Base-by-base conservation (phyloP, 768 basidiomycete species). In the Mycena rosella region DNA sequence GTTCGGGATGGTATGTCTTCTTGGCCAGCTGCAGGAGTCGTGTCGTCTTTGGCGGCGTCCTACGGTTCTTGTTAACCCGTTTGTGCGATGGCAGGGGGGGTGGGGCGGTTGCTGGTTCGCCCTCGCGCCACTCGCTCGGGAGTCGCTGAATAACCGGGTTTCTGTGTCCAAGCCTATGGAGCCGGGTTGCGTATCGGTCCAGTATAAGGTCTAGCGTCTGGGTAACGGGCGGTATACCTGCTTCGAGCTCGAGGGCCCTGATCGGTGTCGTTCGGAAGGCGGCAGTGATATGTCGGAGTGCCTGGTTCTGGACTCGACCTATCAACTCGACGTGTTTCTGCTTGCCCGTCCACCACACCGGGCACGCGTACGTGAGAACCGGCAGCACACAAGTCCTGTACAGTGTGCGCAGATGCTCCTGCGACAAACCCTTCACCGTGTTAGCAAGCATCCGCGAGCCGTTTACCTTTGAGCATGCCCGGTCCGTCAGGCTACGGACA, bases 261-360 rank as follows among this genome's bases (percentile, higher is more conserved):
- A 72, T 62, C 14, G 69, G 74, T 30, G 75, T 74, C 3, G 77
- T 78, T 1, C 65, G 26, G 67, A 78, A 78, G 4, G 71, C 75
- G 1, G 73, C 74, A 27, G 68, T 71, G 7, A 78, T 74, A 4
- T 58, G 66, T 0, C 74, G 58, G 3, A 74, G 67, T 10, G 72
- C 74, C 24, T 24, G 24, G 24, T 67, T 61, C 60, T 77, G 76
- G 1, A 76, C 69, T 40, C 55, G 52, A 8, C 63, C 64, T 0
- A 76, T 30, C 0, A 44, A 0, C 7, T 70, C 45, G n/a, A 29
- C 34, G 27, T 74, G 74, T 8, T n/a, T 36, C 44, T 66, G 58
- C 44, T 65, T 71, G 7, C 72, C 72, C 5, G 60, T 70, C 76
- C 76, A 77, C 76, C 76, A 77, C 0, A 69, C 62, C 6, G 70